Evolutionary conservation across 305 asterid genomes (phyloP).

Genomic region (Fraxinus nigra): DNA sequence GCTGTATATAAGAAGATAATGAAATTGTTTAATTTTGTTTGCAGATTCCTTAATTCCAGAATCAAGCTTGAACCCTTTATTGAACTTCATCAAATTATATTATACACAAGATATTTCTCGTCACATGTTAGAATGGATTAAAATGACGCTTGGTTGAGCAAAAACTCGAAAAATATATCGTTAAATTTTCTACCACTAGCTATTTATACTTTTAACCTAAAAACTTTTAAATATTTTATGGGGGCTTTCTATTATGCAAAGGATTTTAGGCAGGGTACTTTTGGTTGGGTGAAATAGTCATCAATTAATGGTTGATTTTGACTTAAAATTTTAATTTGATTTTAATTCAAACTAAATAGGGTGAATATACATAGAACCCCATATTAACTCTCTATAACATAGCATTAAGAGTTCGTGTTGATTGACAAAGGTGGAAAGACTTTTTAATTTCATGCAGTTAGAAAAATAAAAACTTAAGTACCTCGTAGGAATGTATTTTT

Average conservation of each 20-base stretch:
- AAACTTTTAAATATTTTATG: too few relatives aligned
- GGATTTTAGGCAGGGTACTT: not conserved
- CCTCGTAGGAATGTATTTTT: too few relatives aligned
- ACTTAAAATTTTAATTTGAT: too few relatives aligned
- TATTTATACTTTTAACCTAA: not conserved
- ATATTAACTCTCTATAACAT: not conserved
- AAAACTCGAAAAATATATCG: not conserved
- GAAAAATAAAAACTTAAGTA: too few relatives aligned
- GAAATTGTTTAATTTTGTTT: not conserved
- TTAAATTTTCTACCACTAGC: not conserved
- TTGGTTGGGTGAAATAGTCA: not conserved
- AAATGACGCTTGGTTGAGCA: not conserved
- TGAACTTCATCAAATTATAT: not conserved
- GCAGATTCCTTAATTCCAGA: not conserved
- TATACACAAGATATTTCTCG: not conserved
- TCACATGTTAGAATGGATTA: not conserved
- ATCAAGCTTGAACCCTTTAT: not conserved
- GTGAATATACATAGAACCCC: not conserved
- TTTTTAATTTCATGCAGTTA: too few relatives aligned
- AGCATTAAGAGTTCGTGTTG: too few relatives aligned
- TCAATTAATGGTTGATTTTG: too few relatives aligned
- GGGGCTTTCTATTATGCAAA: not conserved
- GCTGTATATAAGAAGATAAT: slow-evolving; percentile 27
- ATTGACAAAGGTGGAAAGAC: too few relatives aligned
- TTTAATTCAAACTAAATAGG: not conserved